These are phyloP conservation scores for Wallacemonas sp. DNA, from an alignment of 208 protist species.

Conservation along the genomic window DNA sequence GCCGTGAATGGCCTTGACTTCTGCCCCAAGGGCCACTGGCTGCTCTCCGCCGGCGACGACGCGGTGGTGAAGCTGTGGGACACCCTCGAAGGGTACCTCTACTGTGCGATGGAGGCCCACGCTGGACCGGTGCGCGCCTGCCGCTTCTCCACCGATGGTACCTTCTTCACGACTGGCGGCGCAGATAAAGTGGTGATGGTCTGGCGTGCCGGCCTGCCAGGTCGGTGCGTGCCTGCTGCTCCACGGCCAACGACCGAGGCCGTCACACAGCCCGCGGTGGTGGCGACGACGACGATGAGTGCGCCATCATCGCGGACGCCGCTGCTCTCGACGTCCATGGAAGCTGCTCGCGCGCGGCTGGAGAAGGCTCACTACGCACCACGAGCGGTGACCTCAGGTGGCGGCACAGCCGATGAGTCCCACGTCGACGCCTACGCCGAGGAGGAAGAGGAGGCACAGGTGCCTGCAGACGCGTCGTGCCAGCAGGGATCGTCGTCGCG, in stretches of 20 bases:
- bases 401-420: neutral
- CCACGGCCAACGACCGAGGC: neutral
- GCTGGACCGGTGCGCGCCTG: conserved; percentile 55
- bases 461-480: neutral
- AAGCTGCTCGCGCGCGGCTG: neutral
- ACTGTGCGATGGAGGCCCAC: conserved; percentile 87
- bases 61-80: conserved; percentile 86
- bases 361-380: neutral
- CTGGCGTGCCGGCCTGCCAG: conserved; percentile 73
- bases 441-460: neutral
- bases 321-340: neutral
- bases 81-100: conserved; percentile 72
- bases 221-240: neutral
- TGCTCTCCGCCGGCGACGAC: conserved; percentile 80
- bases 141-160: conserved; percentile 48
- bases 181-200: conserved; percentile 75
- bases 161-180: conserved; percentile 69
- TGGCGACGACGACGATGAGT: no score
- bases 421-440: neutral
- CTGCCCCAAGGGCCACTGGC: conserved; percentile 69
- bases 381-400: neutral
- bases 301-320: no score
- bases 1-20: conserved; percentile 71
- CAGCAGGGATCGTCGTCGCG: neutral
- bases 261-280: neutral